Base-by-base conservation (phyloP, 257 asterid species). In the Leonotis leonurus region DNA sequence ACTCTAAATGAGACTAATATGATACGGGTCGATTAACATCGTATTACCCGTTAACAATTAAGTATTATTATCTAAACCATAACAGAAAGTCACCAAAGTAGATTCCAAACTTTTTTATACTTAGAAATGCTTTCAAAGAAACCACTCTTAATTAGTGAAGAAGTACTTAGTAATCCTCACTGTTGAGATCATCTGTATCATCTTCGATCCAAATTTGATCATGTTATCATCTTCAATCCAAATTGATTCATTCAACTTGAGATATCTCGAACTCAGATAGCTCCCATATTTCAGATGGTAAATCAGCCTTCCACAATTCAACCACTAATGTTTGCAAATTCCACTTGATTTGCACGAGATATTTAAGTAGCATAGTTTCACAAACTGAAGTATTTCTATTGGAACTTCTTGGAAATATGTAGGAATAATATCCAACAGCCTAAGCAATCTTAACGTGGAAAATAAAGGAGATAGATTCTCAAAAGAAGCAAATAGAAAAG, bases 401-500 rank as follows among this genome's bases (percentile, higher is more conserved):
- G 33, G 33, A 7, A 29, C 8, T 3, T 36, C 43, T 9, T 9
- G 1, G n/a, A 10, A 36, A 8, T 0, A 8, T 9, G 0, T 36
- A 3, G 4, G 4, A 0, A 1, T 29, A 0, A 29, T 3, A 29
- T 29, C 33, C 33, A 29, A 7, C 33, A 29, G 6, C 3, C 33
- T 29, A 0, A 29, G 1, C 33, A 29, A 29, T 29, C 33, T 3
- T 7, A 3, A 29, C 3, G 1, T 7, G 2, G 3, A 29, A 3
- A 29, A 29, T 1, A 29, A 1, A 29, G 4, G 33, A 1, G 33
- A 29, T 1, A 29, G 33, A 1, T 0, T 29, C 33, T 1, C 6
- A 3, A 3, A 3, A 1, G 3, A 0, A 29, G 1, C 0, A 1
- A 1, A 0, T 7, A 3, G 1, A 3, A 29, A 1, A 1, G 3